phyloP scores from a whole-genome alignment of 306 rosid genomes.

The Trifolium pratense region DNA sequence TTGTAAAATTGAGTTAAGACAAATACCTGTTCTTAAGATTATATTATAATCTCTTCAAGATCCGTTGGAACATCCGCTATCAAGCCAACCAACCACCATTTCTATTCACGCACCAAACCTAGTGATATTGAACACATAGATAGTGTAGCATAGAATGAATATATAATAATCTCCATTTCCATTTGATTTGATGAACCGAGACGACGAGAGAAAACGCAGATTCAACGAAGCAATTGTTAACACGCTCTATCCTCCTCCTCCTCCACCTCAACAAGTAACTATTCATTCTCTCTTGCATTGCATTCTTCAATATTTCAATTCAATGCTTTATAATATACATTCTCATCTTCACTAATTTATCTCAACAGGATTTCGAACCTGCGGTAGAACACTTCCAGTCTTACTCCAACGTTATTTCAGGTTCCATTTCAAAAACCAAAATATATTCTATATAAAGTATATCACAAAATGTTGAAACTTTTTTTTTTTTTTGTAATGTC shows the following conservation, averaged over 20 bases:
- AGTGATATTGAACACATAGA: no score
- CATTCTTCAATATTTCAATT: background rate
- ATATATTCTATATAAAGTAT: background rate
- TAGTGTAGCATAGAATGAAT: no score
- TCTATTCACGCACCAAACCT: no score
- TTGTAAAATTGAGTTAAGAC: no score
- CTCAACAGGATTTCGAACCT: conserved; percentile 20
- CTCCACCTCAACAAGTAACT: conserved; percentile 41
- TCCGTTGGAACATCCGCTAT: no score
- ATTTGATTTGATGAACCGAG: conserved; percentile 44
- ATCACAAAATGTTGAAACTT: background rate
- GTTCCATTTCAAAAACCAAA: conserved; percentile 23
- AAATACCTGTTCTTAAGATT: no score
- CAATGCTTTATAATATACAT: background rate
- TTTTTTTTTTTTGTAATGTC: background rate
- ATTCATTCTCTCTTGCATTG: background rate
- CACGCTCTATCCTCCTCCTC: conserved; percentile 56
- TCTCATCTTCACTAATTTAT: background rate
- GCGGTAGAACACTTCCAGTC: conserved; percentile 11
- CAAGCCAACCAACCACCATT: no score
- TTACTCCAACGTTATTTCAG: conserved; percentile 46
- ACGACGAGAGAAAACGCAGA: conserved; percentile 65
- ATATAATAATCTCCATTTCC: no score
- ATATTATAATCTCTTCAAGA: no score
- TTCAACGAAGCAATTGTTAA: conserved; percentile 70